These are phyloP conservation scores for Monilinia aucupariae DNA, from an alignment of 2,329 filamentous ascomycete genomes.

Conservation along the genomic window DNA sequence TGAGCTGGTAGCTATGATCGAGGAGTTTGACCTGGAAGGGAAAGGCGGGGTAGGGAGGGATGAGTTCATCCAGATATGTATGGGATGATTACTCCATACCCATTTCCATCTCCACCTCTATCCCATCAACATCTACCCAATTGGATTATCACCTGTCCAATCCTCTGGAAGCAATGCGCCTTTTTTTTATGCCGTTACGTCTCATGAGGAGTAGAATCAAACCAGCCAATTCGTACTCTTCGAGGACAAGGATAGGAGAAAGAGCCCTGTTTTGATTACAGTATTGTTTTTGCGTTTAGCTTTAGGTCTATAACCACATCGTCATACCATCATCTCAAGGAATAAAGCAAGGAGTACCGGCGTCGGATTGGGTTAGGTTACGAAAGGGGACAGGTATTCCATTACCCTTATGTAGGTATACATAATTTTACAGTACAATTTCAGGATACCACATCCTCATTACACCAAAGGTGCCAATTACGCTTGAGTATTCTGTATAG, in stretches of 20 bases:
- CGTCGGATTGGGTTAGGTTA: constrained; percentile 2
- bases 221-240: neutral
- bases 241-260: constrained; percentile 1
- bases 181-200: neutral
- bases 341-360: constrained; percentile 8
- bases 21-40: constrained; percentile 92
- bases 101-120: neutral
- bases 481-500: neutral
- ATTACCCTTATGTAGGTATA: constrained; percentile 2
- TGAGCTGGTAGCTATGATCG: constrained; percentile 92
- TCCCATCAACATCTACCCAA: constrained; percentile 3
- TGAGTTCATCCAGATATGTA: constrained; percentile 49
- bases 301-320: neutral
- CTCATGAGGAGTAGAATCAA: neutral
- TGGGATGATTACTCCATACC: constrained; percentile 27
- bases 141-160: constrained; percentile 1
- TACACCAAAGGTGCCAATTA: neutral
- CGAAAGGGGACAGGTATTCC: neutral
- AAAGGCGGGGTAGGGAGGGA: constrained; percentile 72
- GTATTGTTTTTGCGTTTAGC: constrained; percentile 1
- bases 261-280: constrained; percentile 5
- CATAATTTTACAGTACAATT: constrained; percentile 11
- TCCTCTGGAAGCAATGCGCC: neutral
- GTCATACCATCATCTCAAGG: constrained; percentile 4
- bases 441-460: neutral